Evolutionary conservation across 2,329 filamentous ascomycete genomes (phyloP).

Genomic region (Fusarium devonianum): DNA sequence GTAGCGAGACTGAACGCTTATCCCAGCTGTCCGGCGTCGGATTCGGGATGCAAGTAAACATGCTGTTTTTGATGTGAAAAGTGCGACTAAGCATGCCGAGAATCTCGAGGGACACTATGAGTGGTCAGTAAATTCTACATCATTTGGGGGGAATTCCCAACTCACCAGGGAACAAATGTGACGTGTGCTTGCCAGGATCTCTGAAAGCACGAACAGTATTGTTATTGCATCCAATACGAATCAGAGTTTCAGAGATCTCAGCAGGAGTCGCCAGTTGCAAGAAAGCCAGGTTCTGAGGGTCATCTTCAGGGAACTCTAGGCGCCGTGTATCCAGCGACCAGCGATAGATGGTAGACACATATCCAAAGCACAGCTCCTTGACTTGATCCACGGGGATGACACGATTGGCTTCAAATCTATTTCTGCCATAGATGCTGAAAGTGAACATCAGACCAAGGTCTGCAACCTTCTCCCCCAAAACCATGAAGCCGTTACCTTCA

Average conservation of each 20-base stretch:
- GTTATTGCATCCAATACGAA: constrained; percentile 61
- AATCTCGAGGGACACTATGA: constrained; percentile 63
- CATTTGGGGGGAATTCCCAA: not conserved
- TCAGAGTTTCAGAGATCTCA: constrained; percentile 61
- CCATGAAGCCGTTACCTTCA: constrained; percentile 62
- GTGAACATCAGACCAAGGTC: constrained; percentile 64
- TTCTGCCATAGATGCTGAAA: constrained; percentile 59
- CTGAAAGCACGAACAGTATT: constrained; percentile 57
- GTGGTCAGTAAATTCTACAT: constrained; percentile 15
- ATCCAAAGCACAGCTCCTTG: constrained; percentile 64
- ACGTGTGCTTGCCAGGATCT: constrained; percentile 49
- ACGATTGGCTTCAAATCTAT: constrained; percentile 56
- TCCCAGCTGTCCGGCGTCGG: constrained; percentile 64
- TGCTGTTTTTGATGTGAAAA: constrained; percentile 57
- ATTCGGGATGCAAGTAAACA: constrained; percentile 64
- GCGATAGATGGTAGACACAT: constrained; percentile 62
- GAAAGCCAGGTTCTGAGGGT: constrained; percentile 51
- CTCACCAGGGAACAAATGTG: constrained; percentile 60
- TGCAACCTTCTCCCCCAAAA: constrained; percentile 54
- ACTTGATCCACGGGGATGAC: constrained; percentile 61
- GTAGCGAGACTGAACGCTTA: constrained; percentile 55
- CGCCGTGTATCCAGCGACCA: constrained; percentile 50
- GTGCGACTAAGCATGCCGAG: constrained; percentile 63
- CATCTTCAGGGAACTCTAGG: constrained; percentile 49
- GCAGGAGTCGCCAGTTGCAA: constrained; percentile 57